Conservation (phyloP, 2,329 filamentous ascomycete species). For the Colletotrichum noveboracense region DNA sequence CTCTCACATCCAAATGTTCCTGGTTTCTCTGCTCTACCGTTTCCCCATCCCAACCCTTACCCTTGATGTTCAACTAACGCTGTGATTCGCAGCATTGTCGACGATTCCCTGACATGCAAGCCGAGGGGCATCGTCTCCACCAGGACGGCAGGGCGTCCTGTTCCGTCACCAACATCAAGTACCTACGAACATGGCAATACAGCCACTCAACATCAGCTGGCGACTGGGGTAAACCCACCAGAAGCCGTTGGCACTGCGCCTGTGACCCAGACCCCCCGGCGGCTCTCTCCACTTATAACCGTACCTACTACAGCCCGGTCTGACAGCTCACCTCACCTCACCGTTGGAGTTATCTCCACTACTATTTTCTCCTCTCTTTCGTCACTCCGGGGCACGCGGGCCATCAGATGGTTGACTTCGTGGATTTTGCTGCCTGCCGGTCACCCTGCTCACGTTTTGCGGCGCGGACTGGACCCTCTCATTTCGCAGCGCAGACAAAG, state of each 20-base stretch:
- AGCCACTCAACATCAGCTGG: neutral
- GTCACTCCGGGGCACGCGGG: neutral
- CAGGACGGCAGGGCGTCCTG: neutral
- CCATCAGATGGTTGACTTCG: neutral
- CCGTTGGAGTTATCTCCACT: conserved; percentile 12
- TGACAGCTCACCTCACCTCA: conserved; percentile 17
- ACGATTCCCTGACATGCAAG: neutral
- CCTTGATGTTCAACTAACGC: neutral
- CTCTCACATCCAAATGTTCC: neutral
- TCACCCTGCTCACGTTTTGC: neutral
- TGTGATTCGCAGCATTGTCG: conserved; percentile 7
- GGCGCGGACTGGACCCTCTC: neutral
- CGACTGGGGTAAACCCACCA: neutral
- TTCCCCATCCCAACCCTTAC: neutral
- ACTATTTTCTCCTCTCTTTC: conserved; percentile 1
- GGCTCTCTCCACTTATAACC: conserved; percentile 21
- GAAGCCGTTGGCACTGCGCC: neutral
- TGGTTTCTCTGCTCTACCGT: neutral
- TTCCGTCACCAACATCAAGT: neutral
- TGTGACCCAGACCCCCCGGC: neutral
- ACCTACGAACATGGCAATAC: neutral
- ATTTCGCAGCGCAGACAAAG: neutral
- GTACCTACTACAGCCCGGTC: conserved; percentile 11
- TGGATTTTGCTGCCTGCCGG: neutral
- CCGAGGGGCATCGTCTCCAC: neutral